These are phyloP conservation scores for Gossypium australe DNA, from an alignment of 345 rosid species.

Conservation along the genomic window DNA sequence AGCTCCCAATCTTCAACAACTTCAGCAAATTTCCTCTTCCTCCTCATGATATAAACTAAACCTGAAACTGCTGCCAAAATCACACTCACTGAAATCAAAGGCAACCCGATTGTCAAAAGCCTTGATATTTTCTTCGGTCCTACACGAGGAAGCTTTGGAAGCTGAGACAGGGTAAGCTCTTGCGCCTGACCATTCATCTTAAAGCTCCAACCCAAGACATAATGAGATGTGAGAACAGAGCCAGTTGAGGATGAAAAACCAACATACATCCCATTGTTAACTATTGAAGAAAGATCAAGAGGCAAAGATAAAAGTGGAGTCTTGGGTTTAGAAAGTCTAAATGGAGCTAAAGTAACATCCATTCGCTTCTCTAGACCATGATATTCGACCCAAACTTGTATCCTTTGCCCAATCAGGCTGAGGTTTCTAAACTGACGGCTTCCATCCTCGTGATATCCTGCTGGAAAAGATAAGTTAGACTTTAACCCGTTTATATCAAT, in stretches of 20 bases:
- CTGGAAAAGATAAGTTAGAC: slow-evolving; percentile 7
- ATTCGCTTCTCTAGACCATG: slow-evolving; percentile 25
- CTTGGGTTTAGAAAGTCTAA: slow-evolving; percentile 29
- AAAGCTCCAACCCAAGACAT: slow-evolving; percentile 69
- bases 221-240: slow-evolving; percentile 35
- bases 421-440: slow-evolving; percentile 12
- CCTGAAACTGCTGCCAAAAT: slow-evolving; percentile 19
- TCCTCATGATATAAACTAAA: slow-evolving; percentile 20
- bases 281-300: slow-evolving; percentile 35
- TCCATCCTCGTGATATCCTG: slow-evolving; percentile 7
- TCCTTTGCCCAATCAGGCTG: slow-evolving; percentile 25
- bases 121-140: slow-evolving; percentile 28
- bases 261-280: slow-evolving; percentile 40
- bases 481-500: slow-evolving; percentile 18
- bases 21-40: slow-evolving; percentile 58
- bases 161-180: slow-evolving; percentile 36
- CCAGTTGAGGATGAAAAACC: slow-evolving; percentile 74
- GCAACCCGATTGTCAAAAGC: slow-evolving; percentile 40
- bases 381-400: slow-evolving; percentile 50
- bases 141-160: slow-evolving; percentile 54
- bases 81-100: slow-evolving; percentile 27
- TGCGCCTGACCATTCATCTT: slow-evolving; percentile 38
- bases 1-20: slow-evolving; percentile 71
- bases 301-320: slow-evolving; percentile 37
- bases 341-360: slow-evolving; percentile 37